Evolutionary conservation across 352 stramenopile genomes (phyloP), one percentile per base, ranked within the genome.

Genomic region (Phytophthora kernoviae): DNA sequence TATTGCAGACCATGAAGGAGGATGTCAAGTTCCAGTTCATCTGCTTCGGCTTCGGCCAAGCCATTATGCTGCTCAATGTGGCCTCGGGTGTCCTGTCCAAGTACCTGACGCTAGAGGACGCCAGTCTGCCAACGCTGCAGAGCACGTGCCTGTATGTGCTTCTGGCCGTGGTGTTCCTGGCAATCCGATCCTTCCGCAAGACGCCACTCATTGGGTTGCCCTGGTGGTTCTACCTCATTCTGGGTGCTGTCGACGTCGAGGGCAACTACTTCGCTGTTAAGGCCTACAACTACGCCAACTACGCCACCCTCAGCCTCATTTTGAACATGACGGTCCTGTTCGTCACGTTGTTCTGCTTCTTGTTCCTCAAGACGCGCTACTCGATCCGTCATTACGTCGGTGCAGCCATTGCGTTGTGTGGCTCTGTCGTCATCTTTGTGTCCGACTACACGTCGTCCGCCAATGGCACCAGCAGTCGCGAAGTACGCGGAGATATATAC

Each of bases 241-340:
- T 88, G 39, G 81, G 61, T 12, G 48, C 77, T 11, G 77, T 85
- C 7, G 77, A 90, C 60, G 81, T 88, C 34, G 76, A 90, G 58
- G 81, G 62, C 65, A 88, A 90, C 75, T 88, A 84, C 71, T 90
- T 84, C 44, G 68, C 71, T 18, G 75, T 90, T 62, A 86, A 88
- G 61, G 78, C 78, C 12, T 87, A 83, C 74, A 84, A 84, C 58
- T 85, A 84, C 68, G 74, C 76, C 62, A 88, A 88, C 66, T 88
- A 85, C 64, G 76, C 79, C 8, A 84, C 78, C 32, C 75, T 84
- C 30, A 79, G 76, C 14, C 68, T 88, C 54, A 71, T 90, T 45
- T 65, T 90, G 33, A 87, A 90, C 67, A 74, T 84, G 60, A 88
- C 81, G 15, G 75, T 90, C 56, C 78, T 78, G 15, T 87, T 90